phyloP scores from a whole-genome alignment of 2,329 filamentous ascomycete species.

The Fusarium anthophilum region DNA sequence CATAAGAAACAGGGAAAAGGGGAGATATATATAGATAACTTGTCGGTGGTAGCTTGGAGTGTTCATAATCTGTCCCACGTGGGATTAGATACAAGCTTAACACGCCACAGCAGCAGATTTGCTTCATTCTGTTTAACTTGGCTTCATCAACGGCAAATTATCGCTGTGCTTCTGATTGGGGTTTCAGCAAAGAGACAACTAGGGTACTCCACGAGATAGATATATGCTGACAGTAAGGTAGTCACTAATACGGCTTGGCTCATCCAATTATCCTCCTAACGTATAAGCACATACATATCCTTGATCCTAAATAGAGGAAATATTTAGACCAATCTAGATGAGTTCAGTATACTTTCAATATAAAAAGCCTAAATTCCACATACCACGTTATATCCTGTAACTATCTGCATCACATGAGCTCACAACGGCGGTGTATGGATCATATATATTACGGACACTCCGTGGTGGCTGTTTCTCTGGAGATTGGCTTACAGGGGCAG shows the following conservation, averaged over 20 bases:
- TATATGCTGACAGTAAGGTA: neutral
- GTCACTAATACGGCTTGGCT: neutral
- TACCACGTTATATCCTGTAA: neutral
- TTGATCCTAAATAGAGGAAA: neutral
- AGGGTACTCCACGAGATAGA: neutral
- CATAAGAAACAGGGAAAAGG: neutral
- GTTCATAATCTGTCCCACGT: neutral
- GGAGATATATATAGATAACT: neutral
- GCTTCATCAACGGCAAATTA: neutral
- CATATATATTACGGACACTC: neutral
- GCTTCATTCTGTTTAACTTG: neutral
- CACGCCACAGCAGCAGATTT: neutral
- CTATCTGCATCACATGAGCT: slow-evolving; percentile 11
- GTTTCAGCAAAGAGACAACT: neutral
- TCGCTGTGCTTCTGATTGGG: neutral
- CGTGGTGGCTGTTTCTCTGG: slow-evolving; percentile 9
- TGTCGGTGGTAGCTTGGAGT: neutral
- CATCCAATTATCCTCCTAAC: fast-evolving
- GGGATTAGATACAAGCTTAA: neutral
- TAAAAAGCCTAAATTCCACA: neutral
- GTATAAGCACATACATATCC: neutral
- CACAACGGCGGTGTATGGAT: neutral
- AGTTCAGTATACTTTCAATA: neutral
- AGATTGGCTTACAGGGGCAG: neutral
- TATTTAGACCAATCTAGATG: too few relatives aligned